Percentiles rank a stretch among this genome's conserved stretches.
phyloP scores from a whole-genome alignment of 805 yeast genomes.

The Saccharomycopsis synnaedendra region DNA sequence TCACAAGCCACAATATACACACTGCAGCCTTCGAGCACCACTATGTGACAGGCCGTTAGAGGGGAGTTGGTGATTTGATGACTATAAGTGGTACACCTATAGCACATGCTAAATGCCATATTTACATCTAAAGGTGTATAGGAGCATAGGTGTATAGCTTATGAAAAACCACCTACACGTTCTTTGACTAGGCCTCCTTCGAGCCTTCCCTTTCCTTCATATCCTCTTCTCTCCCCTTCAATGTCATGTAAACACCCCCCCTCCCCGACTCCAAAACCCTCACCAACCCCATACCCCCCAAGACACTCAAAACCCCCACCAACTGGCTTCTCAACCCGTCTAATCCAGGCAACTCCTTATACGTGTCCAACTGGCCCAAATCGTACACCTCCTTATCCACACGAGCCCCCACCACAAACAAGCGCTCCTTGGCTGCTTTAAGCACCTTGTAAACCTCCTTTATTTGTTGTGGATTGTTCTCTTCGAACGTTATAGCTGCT shows the following conservation, averaged over 20 bases:
- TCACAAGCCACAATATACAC: too few relatives aligned
- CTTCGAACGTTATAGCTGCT: constrained; percentile 59
- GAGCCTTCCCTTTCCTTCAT: constrained; percentile 1
- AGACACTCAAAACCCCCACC: constrained; percentile 68
- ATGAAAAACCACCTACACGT: not conserved
- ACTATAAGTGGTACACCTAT: too few relatives aligned
- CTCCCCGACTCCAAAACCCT: constrained; percentile 67
- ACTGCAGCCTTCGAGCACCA: too few relatives aligned
- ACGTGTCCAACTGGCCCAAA: constrained; percentile 39
- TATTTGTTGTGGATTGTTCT: constrained; percentile 60
- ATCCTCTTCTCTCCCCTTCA: constrained; percentile 41
- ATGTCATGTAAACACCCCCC: constrained; percentile 57
- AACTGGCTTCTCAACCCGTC: constrained; percentile 70
- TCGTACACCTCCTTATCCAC: constrained; percentile 52
- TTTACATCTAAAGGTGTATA: too few relatives aligned
- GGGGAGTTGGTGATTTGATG: too few relatives aligned
- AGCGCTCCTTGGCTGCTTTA: constrained; percentile 54
- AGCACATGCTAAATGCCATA: too few relatives aligned
- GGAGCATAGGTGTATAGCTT: too few relatives aligned
- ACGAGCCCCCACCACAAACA: constrained; percentile 79
- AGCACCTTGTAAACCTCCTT: constrained; percentile 49
- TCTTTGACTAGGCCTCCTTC: not conserved
- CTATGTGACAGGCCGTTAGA: too few relatives aligned
- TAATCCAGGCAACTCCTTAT: constrained; percentile 65
- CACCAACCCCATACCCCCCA: constrained; percentile 86